These are phyloP conservation scores for Paraconiothyrium brasiliense DNA, from an alignment of 2,329 filamentous ascomycete genomes.

Conservation along the genomic window DNA sequence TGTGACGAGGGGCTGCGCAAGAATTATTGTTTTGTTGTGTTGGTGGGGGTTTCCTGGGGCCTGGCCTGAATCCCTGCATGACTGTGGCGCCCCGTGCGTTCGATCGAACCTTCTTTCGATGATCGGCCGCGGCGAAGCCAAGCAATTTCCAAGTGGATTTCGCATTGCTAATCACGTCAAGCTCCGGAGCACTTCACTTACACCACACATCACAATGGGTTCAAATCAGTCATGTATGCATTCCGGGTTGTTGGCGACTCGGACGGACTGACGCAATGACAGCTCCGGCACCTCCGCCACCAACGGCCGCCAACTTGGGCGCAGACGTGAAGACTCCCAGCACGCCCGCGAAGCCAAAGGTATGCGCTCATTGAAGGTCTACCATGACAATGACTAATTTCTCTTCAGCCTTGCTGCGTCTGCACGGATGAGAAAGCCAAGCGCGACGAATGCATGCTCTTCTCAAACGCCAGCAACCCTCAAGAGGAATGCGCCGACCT, in stretches of 20 bases:
- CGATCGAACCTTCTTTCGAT: neutral
- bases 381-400: slow-evolving; percentile 8
- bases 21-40: slow-evolving; percentile 38
- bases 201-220: slow-evolving; percentile 38
- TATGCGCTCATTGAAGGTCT: slow-evolving; percentile 26
- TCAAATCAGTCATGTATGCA: slow-evolving; percentile 39
- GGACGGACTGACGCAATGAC: slow-evolving; percentile 21
- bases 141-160: slow-evolving; percentile 30
- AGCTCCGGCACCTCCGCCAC: slow-evolving; percentile 40
- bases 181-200: slow-evolving; percentile 9
- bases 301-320: slow-evolving; percentile 55
- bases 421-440: slow-evolving; percentile 94
- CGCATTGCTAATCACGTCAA: slow-evolving; percentile 41
- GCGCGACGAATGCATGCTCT: slow-evolving; percentile 99
- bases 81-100: slow-evolving; percentile 18
- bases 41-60: slow-evolving; percentile 42
- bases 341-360: slow-evolving; percentile 57
- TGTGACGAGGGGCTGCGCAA: slow-evolving; percentile 12
- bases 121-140: slow-evolving; percentile 25
- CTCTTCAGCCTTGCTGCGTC: slow-evolving; percentile 86
- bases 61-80: slow-evolving; percentile 20
- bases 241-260: neutral
- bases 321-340: slow-evolving; percentile 53
- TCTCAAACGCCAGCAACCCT: slow-evolving; percentile 85
- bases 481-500: slow-evolving; percentile 82